phyloP scores from a whole-genome alignment of 1,284 basidiomycete genomes.

The Sphagnurus paluster region DNA sequence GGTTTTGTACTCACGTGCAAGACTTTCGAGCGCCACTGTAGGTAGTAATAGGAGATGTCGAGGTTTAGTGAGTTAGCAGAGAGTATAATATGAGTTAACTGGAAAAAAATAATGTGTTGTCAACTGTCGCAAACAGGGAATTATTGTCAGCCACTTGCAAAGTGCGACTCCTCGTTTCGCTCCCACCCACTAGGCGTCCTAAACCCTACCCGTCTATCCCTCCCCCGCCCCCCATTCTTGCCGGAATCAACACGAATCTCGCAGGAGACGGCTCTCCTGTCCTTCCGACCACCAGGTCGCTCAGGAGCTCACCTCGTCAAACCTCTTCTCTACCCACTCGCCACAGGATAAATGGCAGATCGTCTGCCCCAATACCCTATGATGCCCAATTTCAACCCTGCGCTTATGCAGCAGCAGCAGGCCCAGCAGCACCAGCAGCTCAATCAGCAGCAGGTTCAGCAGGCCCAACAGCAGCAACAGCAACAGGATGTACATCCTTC shows the following conservation, averaged over 20 bases:
- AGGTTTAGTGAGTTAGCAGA: slow-evolving; percentile 8
- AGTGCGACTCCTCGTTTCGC: slow-evolving; percentile 41
- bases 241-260: slow-evolving; percentile 4
- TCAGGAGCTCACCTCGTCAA: slow-evolving; percentile 19
- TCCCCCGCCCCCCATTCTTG: slow-evolving; percentile 13
- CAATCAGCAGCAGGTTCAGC: slow-evolving; percentile 46
- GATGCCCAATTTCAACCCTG: slow-evolving; percentile 47
- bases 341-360: slow-evolving; percentile 56
- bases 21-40: too few relatives aligned
- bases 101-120: slow-evolving; percentile 14
- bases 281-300: slow-evolving; percentile 18
- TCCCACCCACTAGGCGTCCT: slow-evolving; percentile 39
- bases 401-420: slow-evolving; percentile 45
- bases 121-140: slow-evolving; percentile 34
- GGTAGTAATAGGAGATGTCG: slow-evolving; percentile 1
- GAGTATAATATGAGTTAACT: slow-evolving; percentile 8
- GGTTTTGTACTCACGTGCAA: too few relatives aligned
- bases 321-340: slow-evolving; percentile 23
- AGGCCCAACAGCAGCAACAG: slow-evolving; percentile 39
- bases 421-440: slow-evolving; percentile 39
- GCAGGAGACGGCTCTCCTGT: slow-evolving; percentile 20
- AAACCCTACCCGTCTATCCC: slow-evolving; percentile 12
- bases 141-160: slow-evolving; percentile 42
- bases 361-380: slow-evolving; percentile 52
- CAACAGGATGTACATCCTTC: slow-evolving; percentile 40